phyloP scores from a whole-genome alignment of 352 stramenopile species.

The Globisporangium nagaii region DNA sequence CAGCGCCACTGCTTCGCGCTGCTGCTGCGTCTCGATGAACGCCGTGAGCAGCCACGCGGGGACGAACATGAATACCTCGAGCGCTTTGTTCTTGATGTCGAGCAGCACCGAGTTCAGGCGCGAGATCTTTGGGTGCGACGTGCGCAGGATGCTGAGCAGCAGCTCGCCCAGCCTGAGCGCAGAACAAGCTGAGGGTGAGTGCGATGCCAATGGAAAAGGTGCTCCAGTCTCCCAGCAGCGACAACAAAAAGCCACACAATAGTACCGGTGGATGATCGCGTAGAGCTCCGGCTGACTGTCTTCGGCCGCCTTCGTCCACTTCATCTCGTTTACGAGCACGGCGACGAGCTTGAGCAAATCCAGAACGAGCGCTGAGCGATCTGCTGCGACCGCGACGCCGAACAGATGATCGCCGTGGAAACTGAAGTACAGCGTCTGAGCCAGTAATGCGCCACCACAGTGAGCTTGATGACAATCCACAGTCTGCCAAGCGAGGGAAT shows the following conservation, averaged over 20 bases:
- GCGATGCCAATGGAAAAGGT: no score
- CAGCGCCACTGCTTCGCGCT: constrained; percentile 10
- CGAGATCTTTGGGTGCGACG: constrained; percentile 22
- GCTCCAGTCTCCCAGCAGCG: no score
- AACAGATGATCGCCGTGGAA: constrained; percentile 15
- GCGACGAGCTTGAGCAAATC: constrained; percentile 57
- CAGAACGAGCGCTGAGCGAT: constrained; percentile 28
- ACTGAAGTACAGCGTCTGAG: constrained; percentile 41
- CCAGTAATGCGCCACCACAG: no score
- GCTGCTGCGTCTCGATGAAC: constrained; percentile 30
- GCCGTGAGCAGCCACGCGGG: constrained; percentile 30
- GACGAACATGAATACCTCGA: constrained; percentile 65
- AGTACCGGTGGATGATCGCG: constrained; percentile 19
- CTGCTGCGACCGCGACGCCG: constrained; percentile 9
- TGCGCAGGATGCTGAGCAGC: constrained; percentile 37
- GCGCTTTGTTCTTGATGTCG: constrained; percentile 54
- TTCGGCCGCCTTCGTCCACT: constrained; percentile 34
- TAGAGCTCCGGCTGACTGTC: constrained; percentile 20
- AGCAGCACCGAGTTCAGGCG: constrained; percentile 23
- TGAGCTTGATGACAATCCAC: background rate
- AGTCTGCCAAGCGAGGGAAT: background rate
- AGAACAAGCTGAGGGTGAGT: background rate
- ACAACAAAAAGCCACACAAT: no score
- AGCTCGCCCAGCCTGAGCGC: constrained; percentile 31
- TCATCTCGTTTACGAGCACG: constrained; percentile 51